A percentile compares a stretch with the other conserved stretches of the same genome.
These are phyloP conservation scores for Aspergillus cavernicola DNA, from an alignment of 495 filamentous ascomycete species.

Conservation along the genomic window DNA sequence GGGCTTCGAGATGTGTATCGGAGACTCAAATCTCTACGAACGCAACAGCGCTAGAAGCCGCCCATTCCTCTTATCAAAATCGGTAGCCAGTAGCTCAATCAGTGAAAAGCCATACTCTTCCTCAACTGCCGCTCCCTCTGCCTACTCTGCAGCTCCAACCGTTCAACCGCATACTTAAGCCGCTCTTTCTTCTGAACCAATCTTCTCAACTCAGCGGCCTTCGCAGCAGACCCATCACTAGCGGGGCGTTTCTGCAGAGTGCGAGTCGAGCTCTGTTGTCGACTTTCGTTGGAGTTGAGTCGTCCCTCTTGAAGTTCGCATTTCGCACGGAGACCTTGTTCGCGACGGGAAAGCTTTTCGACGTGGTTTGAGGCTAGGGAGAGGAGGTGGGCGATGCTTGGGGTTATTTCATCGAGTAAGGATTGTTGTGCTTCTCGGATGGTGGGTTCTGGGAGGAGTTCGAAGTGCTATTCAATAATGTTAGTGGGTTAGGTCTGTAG, in stretches of 20 bases:
- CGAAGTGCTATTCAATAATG: slow-evolving; percentile 62
- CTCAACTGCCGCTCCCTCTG: slow-evolving; percentile 71
- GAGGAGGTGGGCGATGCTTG: slow-evolving; percentile 67
- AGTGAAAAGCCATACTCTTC: slow-evolving; percentile 68
- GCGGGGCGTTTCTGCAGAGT: slow-evolving; percentile 8
- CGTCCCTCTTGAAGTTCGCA: slow-evolving; percentile 69
- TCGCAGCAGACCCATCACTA: slow-evolving; percentile 35
- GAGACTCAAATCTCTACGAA: too few species aligned
- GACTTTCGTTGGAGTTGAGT: slow-evolving; percentile 41
- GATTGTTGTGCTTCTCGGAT: slow-evolving; percentile 64
- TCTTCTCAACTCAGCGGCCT: slow-evolving; percentile 59
- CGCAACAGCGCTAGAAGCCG: too few species aligned
- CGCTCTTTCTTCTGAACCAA: slow-evolving; percentile 73
- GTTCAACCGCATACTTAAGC: slow-evolving; percentile 71
- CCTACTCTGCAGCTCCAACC: slow-evolving; percentile 62
- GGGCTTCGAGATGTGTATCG: too few species aligned
- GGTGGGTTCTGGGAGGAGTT: slow-evolving; percentile 67
- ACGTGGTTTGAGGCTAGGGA: slow-evolving; percentile 61
- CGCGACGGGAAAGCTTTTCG: slow-evolving; percentile 68
- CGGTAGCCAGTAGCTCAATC: slow-evolving; percentile 7
- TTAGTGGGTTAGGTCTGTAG: not conserved
- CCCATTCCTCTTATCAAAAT: too few species aligned
- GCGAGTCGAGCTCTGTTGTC: slow-evolving; percentile 21
- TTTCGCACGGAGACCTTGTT: slow-evolving; percentile 65
- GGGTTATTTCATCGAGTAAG: slow-evolving; percentile 68